Evolutionary conservation across 2,329 filamentous ascomycete species (phyloP), one percentile per base, ranked within the genome.

Genomic region (Hypomyces perniciosus): DNA sequence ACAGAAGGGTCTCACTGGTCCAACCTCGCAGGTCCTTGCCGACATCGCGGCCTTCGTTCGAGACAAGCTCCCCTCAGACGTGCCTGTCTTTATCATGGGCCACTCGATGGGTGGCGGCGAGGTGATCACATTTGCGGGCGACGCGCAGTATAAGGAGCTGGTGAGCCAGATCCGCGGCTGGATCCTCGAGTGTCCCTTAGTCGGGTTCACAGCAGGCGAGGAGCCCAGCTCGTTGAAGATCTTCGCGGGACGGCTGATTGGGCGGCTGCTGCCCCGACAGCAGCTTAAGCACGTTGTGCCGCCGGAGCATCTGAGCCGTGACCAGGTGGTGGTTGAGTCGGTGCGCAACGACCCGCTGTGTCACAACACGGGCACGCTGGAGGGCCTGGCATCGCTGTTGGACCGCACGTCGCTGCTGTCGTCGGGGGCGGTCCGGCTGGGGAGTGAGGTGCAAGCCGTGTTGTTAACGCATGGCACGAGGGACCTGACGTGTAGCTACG

Each of bases 21-120:
- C 85, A 6, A 95, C 90, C 2, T 57, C 75, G 2, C 78, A 76
- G 50, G 88, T 96, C 51, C 72, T 95, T 41, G 76, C 79, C 52
- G 91, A 96, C 66, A 83, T 96, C 49, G 87, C 83, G 8, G 83
- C 84, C 40, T 89, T 96, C 65, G 75, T 93, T 57, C 75, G 75
- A 53, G 71, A 73, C 31, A 78, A 85, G 55, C 71, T 84, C 5
- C 76, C 76, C 8, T 66, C 67, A 27, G 61, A 68, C 4, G 50
- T 74, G 34, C 89, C 90, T 0, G 64, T 95, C 12, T 96, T 96
- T 69, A 77, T 96, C 20, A 83, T 93, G 74, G 91, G 91, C 48
- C 90, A 96, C 69, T 90, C 85, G 26, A 96, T 96, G 89, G 91
- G 91, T 57, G 91, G 91, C 53, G 88, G 83, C 27, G 79, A 95